Percentiles rank a stretch among this genome's conserved stretches.
phyloP scores from a whole-genome alignment of 2,329 filamentous ascomycete genomes.

The Capronia epimyces region DNA sequence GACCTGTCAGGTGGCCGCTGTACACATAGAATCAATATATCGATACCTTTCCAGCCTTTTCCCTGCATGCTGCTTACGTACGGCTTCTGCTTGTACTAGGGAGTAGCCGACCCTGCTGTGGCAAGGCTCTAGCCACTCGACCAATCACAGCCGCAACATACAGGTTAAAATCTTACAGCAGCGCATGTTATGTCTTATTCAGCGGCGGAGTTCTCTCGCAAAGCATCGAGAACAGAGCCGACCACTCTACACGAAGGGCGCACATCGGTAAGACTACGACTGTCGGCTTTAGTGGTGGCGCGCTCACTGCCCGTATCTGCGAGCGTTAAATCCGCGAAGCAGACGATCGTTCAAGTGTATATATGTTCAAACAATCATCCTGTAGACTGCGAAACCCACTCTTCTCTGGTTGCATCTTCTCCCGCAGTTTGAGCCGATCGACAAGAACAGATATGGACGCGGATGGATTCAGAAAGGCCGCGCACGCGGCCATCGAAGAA shows the following conservation, averaged over 20 bases:
- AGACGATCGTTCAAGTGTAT: background rate
- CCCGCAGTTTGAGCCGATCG: background rate
- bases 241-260: too few relatives aligned
- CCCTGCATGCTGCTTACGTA: background rate
- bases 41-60: background rate
- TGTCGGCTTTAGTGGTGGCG: too few relatives aligned
- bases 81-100: background rate
- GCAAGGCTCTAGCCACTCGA: background rate
- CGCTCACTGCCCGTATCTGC: too few relatives aligned
- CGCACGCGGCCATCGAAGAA: conserved; percentile 72
- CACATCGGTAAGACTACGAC: too few relatives aligned
- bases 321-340: too few relatives aligned
- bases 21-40: background rate
- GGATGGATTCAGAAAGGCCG: conserved; percentile 69
- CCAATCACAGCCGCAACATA: background rate
- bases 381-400: background rate
- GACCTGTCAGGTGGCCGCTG: background rate
- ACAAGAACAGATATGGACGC: conserved; percentile 60
- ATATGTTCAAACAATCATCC: background rate
- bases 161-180: background rate
- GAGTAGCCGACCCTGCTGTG: too few relatives aligned
- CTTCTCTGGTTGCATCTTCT: background rate
- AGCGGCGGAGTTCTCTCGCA: too few relatives aligned
- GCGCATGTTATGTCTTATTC: background rate
- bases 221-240: too few relatives aligned